phyloP scores from a whole-genome alignment of 2,329 filamentous ascomycete species.

The Endothia cerciana region DNA sequence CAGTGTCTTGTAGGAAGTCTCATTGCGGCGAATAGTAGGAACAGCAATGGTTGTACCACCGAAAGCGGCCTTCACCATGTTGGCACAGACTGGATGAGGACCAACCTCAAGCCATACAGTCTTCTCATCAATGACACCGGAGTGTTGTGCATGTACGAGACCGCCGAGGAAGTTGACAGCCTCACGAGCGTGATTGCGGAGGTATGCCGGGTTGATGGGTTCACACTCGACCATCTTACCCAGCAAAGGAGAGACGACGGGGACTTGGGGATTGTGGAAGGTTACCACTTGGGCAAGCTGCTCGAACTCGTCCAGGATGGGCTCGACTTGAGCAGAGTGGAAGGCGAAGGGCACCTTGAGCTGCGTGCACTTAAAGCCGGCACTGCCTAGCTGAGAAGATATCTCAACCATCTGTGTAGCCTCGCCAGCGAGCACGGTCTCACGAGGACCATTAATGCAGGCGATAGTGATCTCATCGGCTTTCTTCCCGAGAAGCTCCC shows the following conservation, averaged over 20 bases:
- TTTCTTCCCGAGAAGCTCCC: constrained; percentile 52
- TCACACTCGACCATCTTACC: constrained; percentile 63
- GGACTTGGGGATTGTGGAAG: constrained; percentile 53
- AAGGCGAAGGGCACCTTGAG: constrained; percentile 58
- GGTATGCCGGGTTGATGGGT: constrained; percentile 63
- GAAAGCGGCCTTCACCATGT: constrained; percentile 69
- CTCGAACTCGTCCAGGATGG: constrained; percentile 63
- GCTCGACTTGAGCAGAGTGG: constrained; percentile 57
- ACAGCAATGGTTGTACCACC: constrained; percentile 57
- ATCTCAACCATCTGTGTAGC: constrained; percentile 49
- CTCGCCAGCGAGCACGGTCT: constrained; percentile 69
- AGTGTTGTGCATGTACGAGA: constrained; percentile 60
- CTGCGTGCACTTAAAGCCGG: constrained; percentile 47
- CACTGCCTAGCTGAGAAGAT: constrained; percentile 40
- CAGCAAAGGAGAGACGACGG: constrained; percentile 70
- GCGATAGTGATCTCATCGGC: constrained; percentile 55
- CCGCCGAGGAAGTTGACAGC: constrained; percentile 71
- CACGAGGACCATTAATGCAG: constrained; percentile 76
- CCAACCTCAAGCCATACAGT: constrained; percentile 75
- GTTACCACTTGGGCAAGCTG: constrained; percentile 43
- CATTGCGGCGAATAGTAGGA: constrained; percentile 64
- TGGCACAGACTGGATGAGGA: constrained; percentile 71
- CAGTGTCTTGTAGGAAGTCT: constrained; percentile 68
- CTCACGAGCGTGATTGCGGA: constrained; percentile 67
- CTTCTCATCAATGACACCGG: constrained; percentile 65